A percentile compares a stretch with the other conserved stretches of the same genome.
These are phyloP conservation scores for Fusarium continuum DNA, from an alignment of 2,329 filamentous ascomycete species.

Conservation along the genomic window DNA sequence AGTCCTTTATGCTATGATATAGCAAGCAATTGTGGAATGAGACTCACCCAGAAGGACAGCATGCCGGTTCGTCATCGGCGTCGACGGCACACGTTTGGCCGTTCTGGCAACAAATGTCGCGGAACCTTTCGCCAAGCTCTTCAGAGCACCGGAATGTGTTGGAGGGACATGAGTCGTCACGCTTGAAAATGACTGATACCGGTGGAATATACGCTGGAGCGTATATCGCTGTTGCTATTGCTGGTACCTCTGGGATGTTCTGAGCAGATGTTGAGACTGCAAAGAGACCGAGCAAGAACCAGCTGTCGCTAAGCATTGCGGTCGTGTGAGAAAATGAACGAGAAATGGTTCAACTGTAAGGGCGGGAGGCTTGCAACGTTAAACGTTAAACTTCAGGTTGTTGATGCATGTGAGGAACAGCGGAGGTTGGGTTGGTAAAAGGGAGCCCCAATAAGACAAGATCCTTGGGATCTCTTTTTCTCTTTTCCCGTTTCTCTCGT, in stretches of 20 bases:
- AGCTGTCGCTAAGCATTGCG: conserved; percentile 36
- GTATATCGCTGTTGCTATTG: conserved; percentile 26
- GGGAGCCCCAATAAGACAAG: neutral
- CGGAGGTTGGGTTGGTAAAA: conserved; percentile 1
- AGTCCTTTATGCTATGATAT: neutral
- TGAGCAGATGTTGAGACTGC: conserved; percentile 32
- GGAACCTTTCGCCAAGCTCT: conserved; percentile 57
- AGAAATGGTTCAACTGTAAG: conserved; percentile 4
- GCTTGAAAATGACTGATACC: conserved; percentile 37
- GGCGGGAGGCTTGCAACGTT: conserved; percentile 6
- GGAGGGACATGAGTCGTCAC: conserved; percentile 54
- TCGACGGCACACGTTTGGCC: conserved; percentile 63
- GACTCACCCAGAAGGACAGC: conserved; percentile 62
- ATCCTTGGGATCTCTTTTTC: conserved; percentile 2
- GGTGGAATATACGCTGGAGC: conserved; percentile 28
- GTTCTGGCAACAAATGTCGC: conserved; percentile 60
- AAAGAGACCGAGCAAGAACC: conserved; percentile 37
- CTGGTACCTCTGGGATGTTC: conserved; percentile 28
- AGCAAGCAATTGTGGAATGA: neutral
- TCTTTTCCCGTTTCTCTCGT: conserved; percentile 9
- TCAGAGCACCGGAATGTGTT: conserved; percentile 62
- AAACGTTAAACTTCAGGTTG: conserved; percentile 24
- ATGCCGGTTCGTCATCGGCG: conserved; percentile 59
- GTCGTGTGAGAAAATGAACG: neutral
- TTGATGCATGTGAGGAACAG: conserved; percentile 18